Conservation (phyloP, 2,329 filamentous ascomycete genomes). For the Penicillium brevicompactum region DNA sequence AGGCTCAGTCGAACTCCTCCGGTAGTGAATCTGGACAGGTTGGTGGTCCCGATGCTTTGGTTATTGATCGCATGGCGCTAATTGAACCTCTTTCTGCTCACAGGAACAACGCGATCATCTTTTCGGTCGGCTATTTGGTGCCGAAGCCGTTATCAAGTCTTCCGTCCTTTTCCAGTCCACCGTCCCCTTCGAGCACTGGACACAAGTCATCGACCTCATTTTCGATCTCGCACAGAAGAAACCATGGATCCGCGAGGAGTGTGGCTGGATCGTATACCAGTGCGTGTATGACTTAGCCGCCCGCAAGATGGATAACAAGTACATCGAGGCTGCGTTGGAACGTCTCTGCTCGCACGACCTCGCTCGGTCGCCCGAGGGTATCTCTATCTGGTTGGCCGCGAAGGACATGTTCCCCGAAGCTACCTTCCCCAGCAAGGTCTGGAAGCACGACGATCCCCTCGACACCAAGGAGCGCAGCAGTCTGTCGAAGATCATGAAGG, state of each 20-base stretch:
- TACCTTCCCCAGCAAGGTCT: constrained; percentile 68
- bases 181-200: constrained; percentile 53
- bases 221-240: constrained; percentile 77
- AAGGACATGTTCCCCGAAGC: constrained; percentile 65
- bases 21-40: constrained; percentile 58
- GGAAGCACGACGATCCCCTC: constrained; percentile 73
- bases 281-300: constrained; percentile 60
- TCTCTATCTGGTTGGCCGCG: constrained; percentile 82
- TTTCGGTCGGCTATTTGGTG: constrained; percentile 83
- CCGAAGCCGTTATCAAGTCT: constrained; percentile 82
- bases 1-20: constrained; percentile 54
- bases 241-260: constrained; percentile 86
- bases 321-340: constrained; percentile 64
- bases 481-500: constrained; percentile 77
- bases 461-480: constrained; percentile 66
- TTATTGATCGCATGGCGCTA: constrained; percentile 11
- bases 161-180: constrained; percentile 66
- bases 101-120: constrained; percentile 85
- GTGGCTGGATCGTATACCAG: constrained; percentile 78
- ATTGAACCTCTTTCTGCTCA: constrained; percentile 54
- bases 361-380: constrained; percentile 80
- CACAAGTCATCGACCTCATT: constrained; percentile 69
- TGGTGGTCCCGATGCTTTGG: constrained; percentile 19
- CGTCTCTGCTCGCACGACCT: constrained; percentile 66
- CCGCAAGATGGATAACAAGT: constrained; percentile 44